phyloP scores from a whole-genome alignment of 768 basidiomycete species.

The Phanerochaete carnosa region DNA sequence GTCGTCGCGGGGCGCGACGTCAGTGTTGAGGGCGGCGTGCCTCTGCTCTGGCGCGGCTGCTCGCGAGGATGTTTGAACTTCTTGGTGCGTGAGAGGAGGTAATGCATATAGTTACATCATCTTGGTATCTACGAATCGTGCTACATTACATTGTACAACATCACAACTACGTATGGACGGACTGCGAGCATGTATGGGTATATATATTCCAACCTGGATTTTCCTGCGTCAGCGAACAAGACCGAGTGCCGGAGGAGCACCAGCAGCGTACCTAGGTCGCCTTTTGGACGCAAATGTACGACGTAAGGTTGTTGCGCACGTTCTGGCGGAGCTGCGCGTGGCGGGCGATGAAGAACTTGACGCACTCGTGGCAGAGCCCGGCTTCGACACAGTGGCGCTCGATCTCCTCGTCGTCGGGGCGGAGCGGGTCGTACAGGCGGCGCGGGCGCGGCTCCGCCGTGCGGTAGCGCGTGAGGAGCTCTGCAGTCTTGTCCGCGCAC shows the following conservation, averaged over 20 bases:
- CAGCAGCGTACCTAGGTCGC: background rate
- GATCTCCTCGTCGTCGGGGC: slow-evolving; percentile 8
- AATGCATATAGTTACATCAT: background rate
- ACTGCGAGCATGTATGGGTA: background rate
- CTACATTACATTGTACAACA: background rate
- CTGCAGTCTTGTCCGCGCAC: background rate
- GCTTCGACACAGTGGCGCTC: slow-evolving; percentile 3
- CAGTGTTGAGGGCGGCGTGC: slow-evolving; percentile 43
- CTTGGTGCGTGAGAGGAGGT: slow-evolving; percentile 32
- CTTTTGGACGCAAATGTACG: background rate
- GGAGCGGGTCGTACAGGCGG: slow-evolving; percentile 5
- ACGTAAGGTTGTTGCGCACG: background rate
- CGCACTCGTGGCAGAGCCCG: background rate
- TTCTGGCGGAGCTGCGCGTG: slow-evolving; percentile 5
- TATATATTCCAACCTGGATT: background rate
- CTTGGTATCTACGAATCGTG: background rate
- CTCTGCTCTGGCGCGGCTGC: slow-evolving; percentile 70
- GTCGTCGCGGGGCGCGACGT: slow-evolving; percentile 49
- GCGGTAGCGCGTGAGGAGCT: background rate
- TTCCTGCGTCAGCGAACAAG: background rate
- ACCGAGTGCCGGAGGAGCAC: background rate
- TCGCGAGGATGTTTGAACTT: slow-evolving; percentile 59
- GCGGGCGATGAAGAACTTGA: slow-evolving; percentile 5
- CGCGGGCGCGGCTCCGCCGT: slow-evolving; percentile 2
- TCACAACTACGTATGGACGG: background rate